phyloP scores from a whole-genome alignment of 2,329 filamentous ascomycete species.

The Aspergillus texensis region DNA sequence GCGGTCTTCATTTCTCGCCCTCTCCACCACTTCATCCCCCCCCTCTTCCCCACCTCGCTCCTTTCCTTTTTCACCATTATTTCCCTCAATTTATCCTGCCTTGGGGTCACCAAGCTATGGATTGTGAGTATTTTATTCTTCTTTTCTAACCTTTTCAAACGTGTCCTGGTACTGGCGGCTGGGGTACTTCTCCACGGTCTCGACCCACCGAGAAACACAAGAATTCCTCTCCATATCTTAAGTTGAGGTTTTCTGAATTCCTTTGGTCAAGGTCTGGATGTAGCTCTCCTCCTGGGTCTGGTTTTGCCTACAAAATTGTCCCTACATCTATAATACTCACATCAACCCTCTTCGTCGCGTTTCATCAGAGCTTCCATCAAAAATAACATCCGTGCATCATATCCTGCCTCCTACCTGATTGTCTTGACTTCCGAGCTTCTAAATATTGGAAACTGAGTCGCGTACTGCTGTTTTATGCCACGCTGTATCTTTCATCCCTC shows the following conservation, averaged over 20 bases:
- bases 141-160: constrained; percentile 30
- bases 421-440: constrained; percentile 26
- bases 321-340: constrained; percentile 23
- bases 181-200: constrained; percentile 44
- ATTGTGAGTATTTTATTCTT: constrained; percentile 57
- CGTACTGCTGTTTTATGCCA: constrained; percentile 32
- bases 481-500: constrained; percentile 23
- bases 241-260: constrained; percentile 20
- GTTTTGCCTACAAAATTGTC: constrained; percentile 25
- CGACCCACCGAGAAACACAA: constrained; percentile 41
- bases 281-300: constrained; percentile 22
- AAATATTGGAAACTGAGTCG: constrained; percentile 34
- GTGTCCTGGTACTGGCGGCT: constrained; percentile 36
- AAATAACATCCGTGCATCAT: constrained; percentile 40
- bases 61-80: constrained; percentile 36
- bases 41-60: constrained; percentile 21
- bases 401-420: constrained; percentile 32
- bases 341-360: constrained; percentile 30
- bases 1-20: constrained; percentile 35
- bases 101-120: constrained; percentile 59
- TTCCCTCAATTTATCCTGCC: constrained; percentile 33
- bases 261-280: constrained; percentile 19
- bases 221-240: constrained; percentile 24
- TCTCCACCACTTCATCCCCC: constrained; percentile 32
- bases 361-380: constrained; percentile 44